These are phyloP conservation scores for Buxus sempervirens DNA, from an alignment of 164 flowering plant species.

Conservation along the genomic window DNA sequence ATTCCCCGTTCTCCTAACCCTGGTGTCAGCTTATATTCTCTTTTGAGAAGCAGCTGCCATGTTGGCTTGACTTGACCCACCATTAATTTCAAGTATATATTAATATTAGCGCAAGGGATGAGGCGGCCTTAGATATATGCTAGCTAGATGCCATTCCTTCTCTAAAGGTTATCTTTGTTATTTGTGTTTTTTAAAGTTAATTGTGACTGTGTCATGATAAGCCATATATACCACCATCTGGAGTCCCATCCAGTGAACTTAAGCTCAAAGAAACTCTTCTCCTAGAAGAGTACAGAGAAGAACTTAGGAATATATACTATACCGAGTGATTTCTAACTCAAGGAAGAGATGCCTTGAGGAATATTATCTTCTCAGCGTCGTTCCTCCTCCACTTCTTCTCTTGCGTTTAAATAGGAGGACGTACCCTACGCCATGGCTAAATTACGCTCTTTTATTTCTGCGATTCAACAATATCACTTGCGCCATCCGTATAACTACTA, in stretches of 20 bases:
- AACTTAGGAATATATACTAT: conserved; percentile 37
- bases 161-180: no score
- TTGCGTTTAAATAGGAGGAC: conserved; percentile 5
- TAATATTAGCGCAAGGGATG: no score
- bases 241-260: conserved; percentile 15
- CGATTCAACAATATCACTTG: conserved; percentile 25
- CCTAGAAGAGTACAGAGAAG: conserved; percentile 6
- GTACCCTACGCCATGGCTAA: conserved; percentile 31
- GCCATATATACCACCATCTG: not conserved
- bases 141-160: conserved; percentile 29
- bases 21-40: not conserved
- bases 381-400: not conserved
- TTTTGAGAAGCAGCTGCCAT: conserved; percentile 2
- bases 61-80: conserved; percentile 24
- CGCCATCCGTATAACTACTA: conserved; percentile 21
- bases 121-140: no score
- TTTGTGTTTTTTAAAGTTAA: conserved; percentile 18
- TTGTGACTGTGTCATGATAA: conserved; percentile 2
- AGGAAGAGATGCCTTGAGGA: conserved; percentile 44
- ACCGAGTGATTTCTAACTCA: conserved; percentile 20
- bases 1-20: not conserved
- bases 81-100: conserved; percentile 17
- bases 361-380: conserved; percentile 34
- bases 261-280: conserved; percentile 1
- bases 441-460: conserved; percentile 17